Evolutionary conservation across 2,329 filamentous ascomycete species (phyloP).

Genomic region (Stagonosporopsis cucurbitacearum): DNA sequence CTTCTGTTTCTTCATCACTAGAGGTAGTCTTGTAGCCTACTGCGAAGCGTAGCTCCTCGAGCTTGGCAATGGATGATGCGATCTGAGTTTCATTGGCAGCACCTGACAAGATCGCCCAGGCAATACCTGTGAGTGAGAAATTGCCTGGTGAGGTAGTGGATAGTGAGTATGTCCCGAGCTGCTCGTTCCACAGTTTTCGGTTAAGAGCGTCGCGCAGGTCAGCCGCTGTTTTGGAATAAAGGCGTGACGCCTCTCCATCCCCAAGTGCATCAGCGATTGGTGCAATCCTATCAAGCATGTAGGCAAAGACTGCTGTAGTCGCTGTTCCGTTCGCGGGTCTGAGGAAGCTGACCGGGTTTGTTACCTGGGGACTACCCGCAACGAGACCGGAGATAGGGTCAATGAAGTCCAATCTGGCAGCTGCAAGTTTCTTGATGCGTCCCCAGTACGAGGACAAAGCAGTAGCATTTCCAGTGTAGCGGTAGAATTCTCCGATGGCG

Average conservation of each 20-base stretch:
- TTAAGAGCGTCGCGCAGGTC: slow-evolving; percentile 39
- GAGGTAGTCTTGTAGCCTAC: slow-evolving; percentile 45
- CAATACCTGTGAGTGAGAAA: slow-evolving; percentile 44
- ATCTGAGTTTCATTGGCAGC: slow-evolving; percentile 44
- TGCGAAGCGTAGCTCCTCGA: slow-evolving; percentile 41
- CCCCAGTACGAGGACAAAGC: slow-evolving; percentile 30
- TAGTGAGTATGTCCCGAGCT: slow-evolving; percentile 42
- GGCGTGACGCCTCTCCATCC: slow-evolving; percentile 26
- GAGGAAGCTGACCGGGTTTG: slow-evolving; percentile 27
- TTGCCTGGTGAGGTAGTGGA: slow-evolving; percentile 33
- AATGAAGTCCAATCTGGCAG: slow-evolving; percentile 32
- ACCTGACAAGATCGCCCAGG: slow-evolving; percentile 45
- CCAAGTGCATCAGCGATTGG: slow-evolving; percentile 41
- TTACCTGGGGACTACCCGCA: slow-evolving; percentile 16
- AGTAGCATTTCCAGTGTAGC: slow-evolving; percentile 25
- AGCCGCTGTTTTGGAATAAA: slow-evolving; percentile 29
- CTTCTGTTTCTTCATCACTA: slow-evolving; percentile 14
- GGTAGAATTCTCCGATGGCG: slow-evolving; percentile 37
- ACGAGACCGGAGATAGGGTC: slow-evolving; percentile 36
- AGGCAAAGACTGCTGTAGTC: slow-evolving; percentile 30
- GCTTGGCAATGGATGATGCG: slow-evolving; percentile 35
- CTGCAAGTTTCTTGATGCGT: slow-evolving; percentile 30
- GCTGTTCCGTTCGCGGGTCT: slow-evolving; percentile 41
- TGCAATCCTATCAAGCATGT: slow-evolving; percentile 34
- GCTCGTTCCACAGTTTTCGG: slow-evolving; percentile 42